These are phyloP conservation scores for Furcasterigmium sp. DNA, from an alignment of 2,329 filamentous ascomycete genomes.

Conservation along the genomic window DNA sequence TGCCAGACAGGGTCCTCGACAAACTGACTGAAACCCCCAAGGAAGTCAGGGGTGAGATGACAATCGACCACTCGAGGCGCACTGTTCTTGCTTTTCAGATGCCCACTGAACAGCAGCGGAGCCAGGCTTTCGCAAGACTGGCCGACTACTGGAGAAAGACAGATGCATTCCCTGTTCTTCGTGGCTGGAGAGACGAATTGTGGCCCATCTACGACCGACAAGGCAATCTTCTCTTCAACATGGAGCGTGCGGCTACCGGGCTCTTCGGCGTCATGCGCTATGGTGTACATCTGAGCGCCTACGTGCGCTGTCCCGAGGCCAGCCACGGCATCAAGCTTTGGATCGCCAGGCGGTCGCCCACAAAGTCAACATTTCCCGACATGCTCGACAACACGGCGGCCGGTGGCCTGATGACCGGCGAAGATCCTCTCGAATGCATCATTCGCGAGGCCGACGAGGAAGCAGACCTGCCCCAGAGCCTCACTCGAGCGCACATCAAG, in stretches of 20 bases:
- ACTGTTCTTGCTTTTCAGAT: slow-evolving; percentile 60
- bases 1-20: slow-evolving; percentile 45
- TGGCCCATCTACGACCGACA: slow-evolving; percentile 72
- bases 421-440: slow-evolving; percentile 74
- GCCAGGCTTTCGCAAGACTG: slow-evolving; percentile 47
- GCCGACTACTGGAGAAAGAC: slow-evolving; percentile 63
- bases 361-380: slow-evolving; percentile 83
- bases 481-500: slow-evolving; percentile 58
- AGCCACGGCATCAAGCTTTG: slow-evolving; percentile 67
- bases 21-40: slow-evolving; percentile 42
- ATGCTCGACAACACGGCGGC: slow-evolving; percentile 96
- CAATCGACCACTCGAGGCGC: slow-evolving; percentile 51
- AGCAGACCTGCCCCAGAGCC: slow-evolving; percentile 66
- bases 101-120: slow-evolving; percentile 58
- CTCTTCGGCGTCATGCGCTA: slow-evolving; percentile 74
- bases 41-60: slow-evolving; percentile 51
- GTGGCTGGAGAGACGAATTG: slow-evolving; percentile 74
- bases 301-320: slow-evolving; percentile 39
- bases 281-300: slow-evolving; percentile 78
- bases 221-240: slow-evolving; percentile 60
- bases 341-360: slow-evolving; percentile 70
- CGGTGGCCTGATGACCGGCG: slow-evolving; percentile 72
- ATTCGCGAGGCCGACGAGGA: slow-evolving; percentile 87
- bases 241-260: slow-evolving; percentile 70
- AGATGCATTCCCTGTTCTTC: slow-evolving; percentile 67